Base-by-base conservation (phyloP, 2,329 filamentous ascomycete species). In the Phaeoacremonium minimum region DNA sequence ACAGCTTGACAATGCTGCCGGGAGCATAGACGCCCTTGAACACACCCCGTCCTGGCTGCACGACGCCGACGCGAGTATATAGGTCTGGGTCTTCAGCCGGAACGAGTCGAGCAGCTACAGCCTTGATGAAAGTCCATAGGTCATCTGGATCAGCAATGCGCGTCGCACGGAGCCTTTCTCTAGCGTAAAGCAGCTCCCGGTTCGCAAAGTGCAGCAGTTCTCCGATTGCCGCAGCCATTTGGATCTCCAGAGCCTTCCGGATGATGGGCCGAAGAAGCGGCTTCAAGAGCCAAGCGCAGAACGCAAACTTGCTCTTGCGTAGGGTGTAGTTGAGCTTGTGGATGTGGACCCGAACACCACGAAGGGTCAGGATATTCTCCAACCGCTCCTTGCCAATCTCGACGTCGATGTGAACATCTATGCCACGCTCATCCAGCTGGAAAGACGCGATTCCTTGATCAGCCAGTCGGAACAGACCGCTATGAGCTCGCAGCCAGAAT, bases 11-110 rank as follows among this genome's bases (percentile, higher is more conserved):
- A 17, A 96, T 67, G 58, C 89, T 95, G 1, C 88, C 90, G 0
- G 91, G 91, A 1, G 91, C 83, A 63, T 95, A 96, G 2, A 88
- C 76, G 4, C 85, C 87, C 48, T 80, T 80, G 67, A 97, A 97
- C 0, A 91, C 66, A 9, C 74, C 75, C 4, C 48, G 38, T 4
- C 70, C 69, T 6, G 69, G 68, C 46, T 66, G 55, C 16, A 75
- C 73, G 8, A 95, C 65, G 2, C 88, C 88, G 13, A 94, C 66
- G 3, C 85, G 69, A 2, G 82, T 71, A 45, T 93, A 83, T 1
- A 94, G 49, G 56, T 95, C 86, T 2, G 87, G 83, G 55, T 93
- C 83, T 2, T 85, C 75, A 11, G 72, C 76, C 0, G 85, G 85
- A 30, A 76, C 75, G 40, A 95, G 66, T 1, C 90, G 70, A 3